Evolutionary conservation across 2,329 filamentous ascomycete species (phyloP), one percentile per base, ranked within the genome.

Genomic region (Aspergillus japonicus): DNA sequence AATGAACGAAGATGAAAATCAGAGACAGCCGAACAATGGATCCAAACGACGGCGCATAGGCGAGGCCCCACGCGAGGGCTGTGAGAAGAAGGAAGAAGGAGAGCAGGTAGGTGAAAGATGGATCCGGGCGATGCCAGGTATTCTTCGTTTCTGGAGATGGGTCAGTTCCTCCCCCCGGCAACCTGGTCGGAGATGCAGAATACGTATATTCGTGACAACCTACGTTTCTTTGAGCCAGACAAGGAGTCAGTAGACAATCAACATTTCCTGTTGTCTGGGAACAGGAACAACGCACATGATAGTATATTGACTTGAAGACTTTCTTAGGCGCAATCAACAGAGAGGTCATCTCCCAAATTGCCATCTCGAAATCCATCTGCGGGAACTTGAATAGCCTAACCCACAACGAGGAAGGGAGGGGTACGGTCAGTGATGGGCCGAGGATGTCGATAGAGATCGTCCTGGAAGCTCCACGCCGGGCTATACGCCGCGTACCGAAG

Each of bases 351-450:
- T 89, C 87, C 87, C 87, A 89, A 66, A 88, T 84, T 21, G 87
- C 87, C 81, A 88, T 88, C 71, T 89, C 87, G 71, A 89, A 89
- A 78, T 89, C 87, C 87, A 89, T 89, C 67, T 88, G 87, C 11
- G 87, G 86, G 69, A 89, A 89, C 73, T 89, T 89, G 81, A 89
- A 88, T 53, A 89, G 77, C 59, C 82, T 83, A 54, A 29, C 7
- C 26, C 26, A 29, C 26, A 21, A 42, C n/a, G 24, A 23, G 12
- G 10, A 57, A 66, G 51, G 68, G 64, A 56, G 50, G 60, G 61
- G 29, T 16, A 52, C 19, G n/a, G 14, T 57, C 54, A 58, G 47
- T 24, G 42, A 21, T 42, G 10, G 39, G 19, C 53, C 44, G 19
- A 42, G 14, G 24, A 35, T 16, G 14, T 14, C 12, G 16, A 21